Evolutionary conservation across 1,139 yeast genomes (phyloP), one percentile per base, ranked within the genome.

Genomic region (Candida tunisiensis): DNA sequence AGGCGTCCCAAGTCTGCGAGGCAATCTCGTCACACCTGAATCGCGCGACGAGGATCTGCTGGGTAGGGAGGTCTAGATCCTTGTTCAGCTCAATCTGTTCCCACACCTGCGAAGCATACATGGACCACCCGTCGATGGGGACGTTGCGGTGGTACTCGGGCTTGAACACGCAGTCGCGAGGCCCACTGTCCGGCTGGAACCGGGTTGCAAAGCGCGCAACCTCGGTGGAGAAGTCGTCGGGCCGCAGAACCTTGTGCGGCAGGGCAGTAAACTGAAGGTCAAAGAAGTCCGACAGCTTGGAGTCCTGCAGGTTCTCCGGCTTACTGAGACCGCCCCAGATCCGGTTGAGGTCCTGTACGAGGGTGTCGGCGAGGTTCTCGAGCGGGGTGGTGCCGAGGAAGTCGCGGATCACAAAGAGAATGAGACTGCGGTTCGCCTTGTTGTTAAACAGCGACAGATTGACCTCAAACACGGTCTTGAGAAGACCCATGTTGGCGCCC

Each of bases 111-210:
- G 73, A 75, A 1, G 95, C 85, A 44, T 88, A 88, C 53, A 83
- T 56, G 4, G 91, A 69, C 96, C 98, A 88, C 9, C 95, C 98
- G 51, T 88, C 98, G 28, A 88, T 63, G 5, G 98, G 98, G 27
- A 88, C 71, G 29, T 67, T 62, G 39, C 91, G 85, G 44, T 82
- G 94, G 47, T 83, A 85, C 29, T 69, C 62, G 2, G 67, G 64
- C 36, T 69, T 67, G 30, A 38, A 36, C 17, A 74, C 55, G 32
- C 60, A 62, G 9, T 47, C 34, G 3, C 33, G 24, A n/a, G n/a
- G n/a, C 19, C 73, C 55, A 32, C 59, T 62, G 8, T 46, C 34
- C 3, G 35, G 31, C 4, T 36, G 34, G 32, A 78, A 65, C 24
- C 69, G 51, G 39, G 70, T 73, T 15, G 93, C 88, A 36, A 88